Percentiles rank a stretch among this genome's conserved stretches.
These are phyloP conservation scores for Phaseolus coccineus DNA, from an alignment of 331 rosid species.

Conservation along the genomic window DNA sequence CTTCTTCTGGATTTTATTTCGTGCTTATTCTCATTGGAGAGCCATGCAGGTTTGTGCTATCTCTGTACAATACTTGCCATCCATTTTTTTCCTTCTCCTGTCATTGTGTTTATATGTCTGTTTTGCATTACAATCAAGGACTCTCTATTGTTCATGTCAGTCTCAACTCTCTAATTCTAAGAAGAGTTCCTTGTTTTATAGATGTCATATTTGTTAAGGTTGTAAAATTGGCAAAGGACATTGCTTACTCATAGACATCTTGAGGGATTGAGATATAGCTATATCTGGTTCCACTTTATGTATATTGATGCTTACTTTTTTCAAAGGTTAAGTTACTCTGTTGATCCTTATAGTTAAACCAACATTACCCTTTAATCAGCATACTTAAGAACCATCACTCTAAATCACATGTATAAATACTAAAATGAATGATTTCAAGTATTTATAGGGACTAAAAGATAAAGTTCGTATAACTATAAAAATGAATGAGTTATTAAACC, in stretches of 20 bases:
- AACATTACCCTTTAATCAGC: no score
- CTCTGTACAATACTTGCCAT: slow-evolving; percentile 32
- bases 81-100: slow-evolving; percentile 11
- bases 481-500: no score
- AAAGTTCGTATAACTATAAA: no score
- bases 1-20: slow-evolving; percentile 89
- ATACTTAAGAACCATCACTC: no score
- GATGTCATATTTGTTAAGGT: neutral
- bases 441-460: no score
- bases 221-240: neutral
- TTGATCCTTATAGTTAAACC: no score
- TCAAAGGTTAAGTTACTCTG: no score
- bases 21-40: slow-evolving; percentile 94
- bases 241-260: neutral
- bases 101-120: slow-evolving; percentile 15
- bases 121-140: slow-evolving; percentile 8
- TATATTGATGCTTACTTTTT: neutral
- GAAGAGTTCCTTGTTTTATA: slow-evolving; percentile 12
- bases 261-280: slow-evolving; percentile 5
- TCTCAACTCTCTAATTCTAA: slow-evolving; percentile 18
- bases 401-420: no score
- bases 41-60: slow-evolving; percentile 72
- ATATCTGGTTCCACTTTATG: neutral
- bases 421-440: no score
- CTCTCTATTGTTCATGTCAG: neutral